These are phyloP conservation scores for Claviceps paspali DNA, from an alignment of 2,329 filamentous ascomycete species.

Conservation along the genomic window DNA sequence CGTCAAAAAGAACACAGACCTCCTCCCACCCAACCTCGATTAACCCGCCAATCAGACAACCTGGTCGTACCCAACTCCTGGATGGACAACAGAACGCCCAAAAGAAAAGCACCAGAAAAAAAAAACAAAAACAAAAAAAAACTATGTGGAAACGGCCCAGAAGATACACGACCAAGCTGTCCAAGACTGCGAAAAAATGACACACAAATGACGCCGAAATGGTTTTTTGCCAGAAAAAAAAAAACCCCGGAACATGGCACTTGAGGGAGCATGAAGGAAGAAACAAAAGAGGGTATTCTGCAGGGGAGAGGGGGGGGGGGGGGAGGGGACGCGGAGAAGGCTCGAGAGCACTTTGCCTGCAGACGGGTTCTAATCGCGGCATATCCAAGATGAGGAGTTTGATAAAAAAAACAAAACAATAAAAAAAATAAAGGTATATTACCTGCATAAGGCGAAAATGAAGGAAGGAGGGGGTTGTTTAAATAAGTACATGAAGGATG, in stretches of 20 bases:
- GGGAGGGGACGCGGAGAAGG: constrained; percentile 15
- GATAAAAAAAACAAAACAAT: background rate
- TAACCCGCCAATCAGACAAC: constrained; percentile 25
- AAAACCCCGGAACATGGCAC: no score
- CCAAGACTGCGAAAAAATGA: constrained; percentile 49
- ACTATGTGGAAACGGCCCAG: constrained; percentile 40
- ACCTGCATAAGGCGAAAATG: no score
- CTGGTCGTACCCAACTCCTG: constrained; percentile 41
- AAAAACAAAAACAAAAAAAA: no score
- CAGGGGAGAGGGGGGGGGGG: constrained; percentile 10
- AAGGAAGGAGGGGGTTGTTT: no score
- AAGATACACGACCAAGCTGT: constrained; percentile 52
- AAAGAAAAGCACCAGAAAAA: no score
- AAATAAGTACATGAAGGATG: constrained; percentile 62
- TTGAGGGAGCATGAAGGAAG: constrained; percentile 25
- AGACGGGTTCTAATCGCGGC: no score
- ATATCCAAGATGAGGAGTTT: no score
- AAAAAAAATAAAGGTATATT: no score
- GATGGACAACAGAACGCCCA: constrained; percentile 51
- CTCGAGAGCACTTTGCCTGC: no score
- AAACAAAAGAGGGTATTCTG: constrained; percentile 24
- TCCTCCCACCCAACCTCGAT: constrained; percentile 8
- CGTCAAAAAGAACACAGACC: no score
- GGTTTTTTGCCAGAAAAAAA: constrained; percentile 24
- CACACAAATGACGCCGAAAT: constrained; percentile 43